Conservation (phyloP, 1,284 basidiomycete species). For the Coniferiporia sulphurascens region DNA sequence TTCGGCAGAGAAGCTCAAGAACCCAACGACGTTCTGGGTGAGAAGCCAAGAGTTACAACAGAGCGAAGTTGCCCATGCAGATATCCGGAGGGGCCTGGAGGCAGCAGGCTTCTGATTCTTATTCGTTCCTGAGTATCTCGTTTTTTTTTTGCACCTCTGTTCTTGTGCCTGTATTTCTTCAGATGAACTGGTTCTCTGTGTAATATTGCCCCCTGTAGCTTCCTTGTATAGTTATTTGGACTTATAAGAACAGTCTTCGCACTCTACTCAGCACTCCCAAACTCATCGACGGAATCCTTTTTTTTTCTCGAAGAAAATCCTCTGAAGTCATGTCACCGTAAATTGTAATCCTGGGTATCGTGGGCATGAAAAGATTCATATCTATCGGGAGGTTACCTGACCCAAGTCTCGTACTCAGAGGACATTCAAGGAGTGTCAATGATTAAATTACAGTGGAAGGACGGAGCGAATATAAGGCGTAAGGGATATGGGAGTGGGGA, state of each 20-base stretch:
- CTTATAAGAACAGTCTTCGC: not conserved
- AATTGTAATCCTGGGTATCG: not conserved
- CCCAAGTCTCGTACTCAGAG: not conserved
- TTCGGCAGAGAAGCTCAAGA: conserved; percentile 34
- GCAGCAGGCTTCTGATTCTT: conserved; percentile 48
- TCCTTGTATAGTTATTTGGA: too few relatives aligned
- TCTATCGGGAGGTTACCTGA: conserved; percentile 3
- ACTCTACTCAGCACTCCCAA: not conserved
- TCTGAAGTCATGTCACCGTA: not conserved
- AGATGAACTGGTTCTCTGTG: too few relatives aligned
- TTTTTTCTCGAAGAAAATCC: not conserved
- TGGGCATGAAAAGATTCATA: not conserved
- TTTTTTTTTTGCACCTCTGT: not conserved
- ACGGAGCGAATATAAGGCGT: conserved; percentile 2
- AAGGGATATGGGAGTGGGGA: not conserved
- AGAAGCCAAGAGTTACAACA: conserved; percentile 57
- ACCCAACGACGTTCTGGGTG: conserved; percentile 48
- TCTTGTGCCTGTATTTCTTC: not conserved
- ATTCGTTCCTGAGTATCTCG: not conserved
- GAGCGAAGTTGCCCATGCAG: conserved; percentile 52
- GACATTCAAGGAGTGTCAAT: not conserved
- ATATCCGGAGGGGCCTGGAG: conserved; percentile 57
- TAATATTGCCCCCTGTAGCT: too few relatives aligned
- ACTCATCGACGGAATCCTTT: not conserved
- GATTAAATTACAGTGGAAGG: conserved; percentile 13